These are phyloP conservation scores for Parathielavia hyrcaniae DNA, from an alignment of 495 filamentous ascomycete genomes.

Conservation along the genomic window DNA sequence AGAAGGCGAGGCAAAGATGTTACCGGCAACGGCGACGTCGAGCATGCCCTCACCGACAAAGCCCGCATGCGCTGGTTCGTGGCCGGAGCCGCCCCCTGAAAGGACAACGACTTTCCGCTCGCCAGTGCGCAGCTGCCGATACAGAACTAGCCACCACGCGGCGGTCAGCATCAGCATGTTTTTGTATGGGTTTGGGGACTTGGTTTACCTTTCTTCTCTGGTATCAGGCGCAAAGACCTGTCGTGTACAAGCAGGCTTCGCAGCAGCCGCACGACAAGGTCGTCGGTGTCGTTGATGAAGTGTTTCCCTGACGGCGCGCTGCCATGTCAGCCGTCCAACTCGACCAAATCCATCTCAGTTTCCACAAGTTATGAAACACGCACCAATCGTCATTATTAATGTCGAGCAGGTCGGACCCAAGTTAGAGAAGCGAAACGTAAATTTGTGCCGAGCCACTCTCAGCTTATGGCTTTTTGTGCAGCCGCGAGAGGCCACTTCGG, in stretches of 20 bases:
- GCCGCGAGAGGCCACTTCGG: neutral
- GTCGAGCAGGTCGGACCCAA: neutral
- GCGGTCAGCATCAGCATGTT: neutral
- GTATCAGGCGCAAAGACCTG: neutral
- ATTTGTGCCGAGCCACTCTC: neutral
- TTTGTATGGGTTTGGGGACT: neutral
- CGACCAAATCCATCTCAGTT: neutral
- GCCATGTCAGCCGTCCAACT: neutral
- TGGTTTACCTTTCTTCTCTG: neutral
- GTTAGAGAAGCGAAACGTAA: neutral
- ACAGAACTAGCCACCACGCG: neutral
- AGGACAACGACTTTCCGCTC: neutral
- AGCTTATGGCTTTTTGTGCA: neutral
- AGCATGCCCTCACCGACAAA: neutral
- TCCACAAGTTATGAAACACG: neutral
- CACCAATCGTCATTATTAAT: neutral
- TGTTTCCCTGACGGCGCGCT: neutral
- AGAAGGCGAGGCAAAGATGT: neutral
- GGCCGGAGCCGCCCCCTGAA: neutral
- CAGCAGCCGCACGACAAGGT: neutral
- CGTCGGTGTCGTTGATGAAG: conserved; percentile 1
- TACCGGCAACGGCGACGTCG: neutral
- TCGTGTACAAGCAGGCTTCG: neutral
- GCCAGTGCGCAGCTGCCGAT: neutral
- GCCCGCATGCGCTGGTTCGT: neutral